phyloP scores from a whole-genome alignment of 139 green algal genomes.

The Ulvella scutata region DNA sequence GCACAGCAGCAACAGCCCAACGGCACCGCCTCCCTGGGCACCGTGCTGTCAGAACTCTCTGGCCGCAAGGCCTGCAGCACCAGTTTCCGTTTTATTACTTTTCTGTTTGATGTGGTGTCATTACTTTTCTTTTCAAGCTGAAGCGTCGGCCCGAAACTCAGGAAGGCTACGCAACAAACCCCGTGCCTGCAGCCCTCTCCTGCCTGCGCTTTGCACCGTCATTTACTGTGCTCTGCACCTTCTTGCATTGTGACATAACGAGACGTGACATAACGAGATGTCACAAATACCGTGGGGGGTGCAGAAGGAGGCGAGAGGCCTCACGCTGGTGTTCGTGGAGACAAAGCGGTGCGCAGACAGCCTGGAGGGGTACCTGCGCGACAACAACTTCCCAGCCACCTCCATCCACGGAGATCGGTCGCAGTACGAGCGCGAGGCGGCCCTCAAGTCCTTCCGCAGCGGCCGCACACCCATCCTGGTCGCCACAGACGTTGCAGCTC shows the following conservation, averaged over 20 bases:
- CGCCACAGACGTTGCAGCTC: slow-evolving; percentile 29
- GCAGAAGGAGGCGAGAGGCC: slow-evolving; percentile 32
- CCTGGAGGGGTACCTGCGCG: slow-evolving; percentile 80
- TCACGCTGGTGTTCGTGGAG: slow-evolving; percentile 96
- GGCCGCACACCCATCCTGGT: slow-evolving; percentile 28
- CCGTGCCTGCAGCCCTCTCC: too few species aligned
- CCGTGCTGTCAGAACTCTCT: too few species aligned
- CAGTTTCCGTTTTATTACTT: too few species aligned
- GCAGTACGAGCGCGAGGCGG: slow-evolving; percentile 67
- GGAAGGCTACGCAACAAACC: too few species aligned
- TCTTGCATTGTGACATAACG: too few species aligned
- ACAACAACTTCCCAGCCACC: slow-evolving; percentile 74
- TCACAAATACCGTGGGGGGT: background rate
- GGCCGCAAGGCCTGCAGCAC: too few species aligned
- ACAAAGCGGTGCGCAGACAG: slow-evolving; percentile 92
- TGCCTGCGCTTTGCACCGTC: background rate
- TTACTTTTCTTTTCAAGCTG: too few species aligned
- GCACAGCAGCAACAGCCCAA: too few species aligned
- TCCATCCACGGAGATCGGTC: slow-evolving; percentile 91
- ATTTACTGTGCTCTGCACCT: background rate
- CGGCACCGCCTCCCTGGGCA: too few species aligned
- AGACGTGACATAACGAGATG: background rate
- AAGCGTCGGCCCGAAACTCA: too few species aligned
- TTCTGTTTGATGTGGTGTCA: too few species aligned
- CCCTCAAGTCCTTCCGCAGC: slow-evolving; percentile 35